Evolutionary conservation across 306 rosid species (phyloP), one percentile per base, ranked within the genome.

Genomic region (Dryas alaskensis): DNA sequence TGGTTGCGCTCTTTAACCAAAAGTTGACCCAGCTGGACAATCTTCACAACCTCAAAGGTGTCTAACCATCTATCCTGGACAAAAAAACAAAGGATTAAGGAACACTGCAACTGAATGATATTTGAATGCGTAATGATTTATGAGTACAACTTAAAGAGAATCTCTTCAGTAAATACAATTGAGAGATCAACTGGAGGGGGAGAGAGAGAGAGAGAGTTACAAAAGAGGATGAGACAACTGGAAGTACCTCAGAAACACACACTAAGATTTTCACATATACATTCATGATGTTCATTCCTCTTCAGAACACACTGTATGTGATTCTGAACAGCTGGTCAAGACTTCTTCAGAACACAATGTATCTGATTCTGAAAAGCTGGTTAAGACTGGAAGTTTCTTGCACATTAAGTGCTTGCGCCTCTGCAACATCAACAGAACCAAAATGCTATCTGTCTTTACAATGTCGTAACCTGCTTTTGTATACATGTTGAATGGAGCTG

Each of bases 321-420:
- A 77, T 60, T 86, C 86, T 48, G 78, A 64, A 74, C 81, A 68
- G 46, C 17, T 84, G 73, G 68, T 78, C 19, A 47, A 45, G 67
- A 77, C 84, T n/a, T 31, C 37, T 31, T 31, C 37, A 31, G 37
- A 81, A 76, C 37, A 74, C 58, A 84, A 80, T 1, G 47, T 19
- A 53, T 89, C 89, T 60, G 86, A 77, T 60, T 86, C 86, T 48
- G 78, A 64, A 74, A 82, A 68, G 46, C 17, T 84, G 73, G 70
- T 78, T 25, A 47, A 45, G 67, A 77, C 84, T n/a, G 91, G 84
- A 76, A 94, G 88, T 70, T 81, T 77, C 85, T 91, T 94, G 84
- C 86, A 71, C 98, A 94, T 88, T 85, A 94, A 86, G 88, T 94
- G 88, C 74, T 94, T 94, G 60, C 97, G 97, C 77, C 95, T 87